Evolutionary conservation across 2,329 filamentous ascomycete species (phyloP).

Genomic region (Thelonectria rubi): DNA sequence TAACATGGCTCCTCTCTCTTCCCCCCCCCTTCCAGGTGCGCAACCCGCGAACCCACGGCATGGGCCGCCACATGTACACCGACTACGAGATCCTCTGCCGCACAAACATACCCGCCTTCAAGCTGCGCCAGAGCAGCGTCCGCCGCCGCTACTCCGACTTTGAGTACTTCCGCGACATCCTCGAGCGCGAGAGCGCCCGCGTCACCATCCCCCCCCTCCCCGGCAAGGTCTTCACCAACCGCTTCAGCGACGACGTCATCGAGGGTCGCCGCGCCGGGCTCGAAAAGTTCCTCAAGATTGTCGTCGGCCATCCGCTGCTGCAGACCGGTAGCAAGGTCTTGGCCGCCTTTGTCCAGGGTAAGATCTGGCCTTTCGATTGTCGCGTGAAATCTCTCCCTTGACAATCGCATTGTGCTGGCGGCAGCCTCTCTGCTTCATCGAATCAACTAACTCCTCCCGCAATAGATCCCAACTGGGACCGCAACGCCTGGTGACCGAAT

Average conservation of each 20-base stretch:
- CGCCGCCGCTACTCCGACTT: slow-evolving; percentile 97
- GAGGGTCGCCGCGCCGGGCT: slow-evolving; percentile 91
- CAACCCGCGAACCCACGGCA: slow-evolving; percentile 93
- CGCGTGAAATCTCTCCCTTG: slow-evolving; percentile 7
- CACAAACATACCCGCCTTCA: slow-evolving; percentile 99
- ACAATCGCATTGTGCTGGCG: not conserved
- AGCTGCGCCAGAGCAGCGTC: slow-evolving; percentile 87
- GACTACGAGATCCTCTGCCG: slow-evolving; percentile 98
- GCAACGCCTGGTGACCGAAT: slow-evolving; percentile 79
- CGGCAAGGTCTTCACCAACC: slow-evolving; percentile 97
- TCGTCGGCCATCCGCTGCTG: slow-evolving; percentile 93
- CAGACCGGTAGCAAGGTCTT: slow-evolving; percentile 98
- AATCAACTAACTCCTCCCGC: slow-evolving; percentile 6
- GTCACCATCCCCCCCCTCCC: slow-evolving; percentile 96
- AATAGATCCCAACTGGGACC: slow-evolving; percentile 86
- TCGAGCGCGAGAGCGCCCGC: slow-evolving; percentile 92
- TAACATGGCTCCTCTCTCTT: not conserved
- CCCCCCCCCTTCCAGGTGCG: slow-evolving; percentile 76
- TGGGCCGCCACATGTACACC: slow-evolving; percentile 96
- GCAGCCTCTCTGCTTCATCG: not conserved
- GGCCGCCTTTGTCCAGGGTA: slow-evolving; percentile 95
- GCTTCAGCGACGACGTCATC: slow-evolving; percentile 98
- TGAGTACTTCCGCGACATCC: slow-evolving; percentile 97
- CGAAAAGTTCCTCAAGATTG: slow-evolving; percentile 96
- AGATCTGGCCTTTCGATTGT: slow-evolving; percentile 26